These are phyloP conservation scores for Ganoderma meredithae DNA, from an alignment of 1,284 basidiomycete genomes.

Conservation along the genomic window DNA sequence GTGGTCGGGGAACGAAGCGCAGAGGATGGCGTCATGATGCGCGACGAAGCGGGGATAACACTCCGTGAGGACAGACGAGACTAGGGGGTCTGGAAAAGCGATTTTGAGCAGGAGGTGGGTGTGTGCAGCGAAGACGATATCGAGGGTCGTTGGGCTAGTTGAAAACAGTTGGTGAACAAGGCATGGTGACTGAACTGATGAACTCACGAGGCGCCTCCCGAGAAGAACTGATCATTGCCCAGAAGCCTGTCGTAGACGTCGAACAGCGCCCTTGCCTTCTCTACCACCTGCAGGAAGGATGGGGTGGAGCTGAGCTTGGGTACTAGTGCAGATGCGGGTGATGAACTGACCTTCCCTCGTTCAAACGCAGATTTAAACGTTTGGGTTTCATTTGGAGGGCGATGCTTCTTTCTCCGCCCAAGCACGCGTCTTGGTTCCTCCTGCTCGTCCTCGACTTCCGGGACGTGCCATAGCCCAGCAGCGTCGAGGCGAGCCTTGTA, in stretches of 20 bases:
- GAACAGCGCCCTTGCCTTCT: conserved; percentile 63
- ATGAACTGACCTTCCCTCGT: conserved; percentile 61
- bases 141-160: conserved; percentile 67
- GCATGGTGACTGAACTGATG: not conserved
- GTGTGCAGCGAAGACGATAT: conserved; percentile 72
- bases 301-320: not conserved
- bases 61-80: conserved; percentile 59
- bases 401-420: conserved; percentile 44
- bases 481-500: conserved; percentile 66
- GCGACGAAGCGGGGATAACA: conserved; percentile 62
- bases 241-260: conserved; percentile 66
- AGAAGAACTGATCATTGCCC: conserved; percentile 56
- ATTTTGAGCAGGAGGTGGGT: conserved; percentile 65
- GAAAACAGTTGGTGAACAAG: not conserved
- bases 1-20: conserved; percentile 40
- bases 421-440: conserved; percentile 43
- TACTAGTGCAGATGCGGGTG: not conserved
- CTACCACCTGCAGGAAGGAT: conserved; percentile 53
- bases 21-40: conserved; percentile 62
- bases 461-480: conserved; percentile 66
- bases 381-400: conserved; percentile 34
- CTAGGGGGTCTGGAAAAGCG: conserved; percentile 65
- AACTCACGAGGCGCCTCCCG: conserved; percentile 41
- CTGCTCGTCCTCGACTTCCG: conserved; percentile 52
- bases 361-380: conserved; percentile 61